Conservation (phyloP, 345 rosid genomes). For the Eucalyptus rudis region DNA sequence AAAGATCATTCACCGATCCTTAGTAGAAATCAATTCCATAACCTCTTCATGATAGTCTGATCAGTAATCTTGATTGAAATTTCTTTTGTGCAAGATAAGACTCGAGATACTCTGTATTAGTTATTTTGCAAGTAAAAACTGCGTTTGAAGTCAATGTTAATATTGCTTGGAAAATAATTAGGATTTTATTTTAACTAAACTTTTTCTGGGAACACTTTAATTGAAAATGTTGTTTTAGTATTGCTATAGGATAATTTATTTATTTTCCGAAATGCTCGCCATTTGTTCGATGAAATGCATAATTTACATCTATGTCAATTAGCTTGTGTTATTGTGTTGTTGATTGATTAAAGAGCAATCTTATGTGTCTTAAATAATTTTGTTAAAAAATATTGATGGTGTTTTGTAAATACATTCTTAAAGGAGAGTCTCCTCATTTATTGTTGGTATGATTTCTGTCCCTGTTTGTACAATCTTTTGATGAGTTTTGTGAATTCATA, state of each 20-base stretch:
- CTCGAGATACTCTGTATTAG: neutral
- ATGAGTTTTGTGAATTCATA: no score
- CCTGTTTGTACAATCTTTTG: neutral
- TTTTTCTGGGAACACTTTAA: neutral
- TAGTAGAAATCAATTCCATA: no score
- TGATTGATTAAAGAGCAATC: neutral
- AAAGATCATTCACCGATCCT: neutral
- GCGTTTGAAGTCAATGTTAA: neutral
- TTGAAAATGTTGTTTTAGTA: neutral
- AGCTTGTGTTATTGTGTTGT: neutral
- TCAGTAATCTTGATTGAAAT: neutral
- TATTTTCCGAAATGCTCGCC: neutral
- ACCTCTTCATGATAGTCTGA: neutral
- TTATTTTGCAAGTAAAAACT: neutral
- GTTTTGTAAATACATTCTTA: neutral
- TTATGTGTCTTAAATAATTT: neutral
- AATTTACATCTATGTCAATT: neutral
- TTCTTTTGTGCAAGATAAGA: no score
- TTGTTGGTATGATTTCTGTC: neutral
- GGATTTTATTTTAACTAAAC: neutral
- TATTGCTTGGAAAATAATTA: neutral
- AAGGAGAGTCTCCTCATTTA: neutral
- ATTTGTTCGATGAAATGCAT: neutral
- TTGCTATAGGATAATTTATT: neutral
- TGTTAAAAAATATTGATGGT: neutral